Evolutionary conservation across 225 moss, liverwort and hornwort genomes (phyloP).

Genomic region (Climacium dendroides): DNA sequence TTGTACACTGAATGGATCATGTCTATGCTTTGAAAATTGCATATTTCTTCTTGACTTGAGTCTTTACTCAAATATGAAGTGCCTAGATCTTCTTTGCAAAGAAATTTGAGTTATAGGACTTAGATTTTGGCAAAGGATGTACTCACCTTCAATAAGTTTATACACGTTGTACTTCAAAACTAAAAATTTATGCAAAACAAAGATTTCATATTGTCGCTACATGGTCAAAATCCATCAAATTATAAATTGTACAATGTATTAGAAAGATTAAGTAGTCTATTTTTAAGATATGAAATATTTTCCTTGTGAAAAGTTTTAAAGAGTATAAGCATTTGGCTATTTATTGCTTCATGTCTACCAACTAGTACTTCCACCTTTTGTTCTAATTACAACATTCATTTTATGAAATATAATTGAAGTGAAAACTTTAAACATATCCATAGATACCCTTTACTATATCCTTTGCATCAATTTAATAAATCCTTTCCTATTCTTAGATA

Average conservation of each 20-base stretch:
- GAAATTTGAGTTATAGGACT: background rate
- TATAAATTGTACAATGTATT: too few relatives aligned
- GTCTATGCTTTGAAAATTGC: background rate
- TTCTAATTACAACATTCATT: background rate
- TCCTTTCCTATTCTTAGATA: background rate
- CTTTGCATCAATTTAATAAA: background rate
- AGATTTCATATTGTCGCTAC: background rate
- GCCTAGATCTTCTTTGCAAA: background rate
- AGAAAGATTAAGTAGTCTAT: too few relatives aligned
- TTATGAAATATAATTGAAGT: background rate
- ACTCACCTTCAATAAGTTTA: background rate
- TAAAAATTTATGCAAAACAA: background rate
- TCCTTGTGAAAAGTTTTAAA: background rate
- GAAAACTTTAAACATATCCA: background rate
- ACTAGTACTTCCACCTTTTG: background rate
- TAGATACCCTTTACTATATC: background rate
- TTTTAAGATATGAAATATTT: background rate
- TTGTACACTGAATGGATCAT: too few relatives aligned
- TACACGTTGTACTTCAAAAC: background rate
- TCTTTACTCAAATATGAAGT: background rate
- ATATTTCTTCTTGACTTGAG: background rate
- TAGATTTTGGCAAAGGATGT: background rate
- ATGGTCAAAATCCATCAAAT: background rate
- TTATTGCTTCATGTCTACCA: background rate
- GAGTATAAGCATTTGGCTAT: background rate